These are phyloP conservation scores for Ciborinia camelliae DNA, from an alignment of 2,329 filamentous ascomycete genomes.

Conservation along the genomic window DNA sequence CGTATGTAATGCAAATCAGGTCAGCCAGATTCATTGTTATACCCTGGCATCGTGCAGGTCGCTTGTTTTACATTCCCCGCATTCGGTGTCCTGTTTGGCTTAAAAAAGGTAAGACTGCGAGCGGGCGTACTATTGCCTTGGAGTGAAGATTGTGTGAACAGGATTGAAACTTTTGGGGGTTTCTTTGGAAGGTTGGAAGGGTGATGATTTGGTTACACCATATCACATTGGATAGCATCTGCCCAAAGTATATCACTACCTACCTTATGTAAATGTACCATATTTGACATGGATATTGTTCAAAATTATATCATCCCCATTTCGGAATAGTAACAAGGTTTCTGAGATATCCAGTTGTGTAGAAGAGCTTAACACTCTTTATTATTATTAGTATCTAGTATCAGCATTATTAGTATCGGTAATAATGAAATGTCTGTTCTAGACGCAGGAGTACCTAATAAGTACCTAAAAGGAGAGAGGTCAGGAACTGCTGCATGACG, in stretches of 20 bases:
- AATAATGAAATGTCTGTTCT: slow-evolving; percentile 3
- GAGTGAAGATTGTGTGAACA: background rate
- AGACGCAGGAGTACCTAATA: background rate
- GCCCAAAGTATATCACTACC: no score
- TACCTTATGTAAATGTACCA: background rate
- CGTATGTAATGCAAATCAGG: slow-evolving; percentile 25
- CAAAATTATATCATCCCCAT: background rate
- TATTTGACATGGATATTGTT: background rate
- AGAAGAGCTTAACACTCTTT: background rate
- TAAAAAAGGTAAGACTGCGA: background rate
- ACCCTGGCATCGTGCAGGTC: slow-evolving; percentile 11
- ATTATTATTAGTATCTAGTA: background rate
- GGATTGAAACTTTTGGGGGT: background rate
- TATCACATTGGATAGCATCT: no score
- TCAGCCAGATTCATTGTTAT: slow-evolving; percentile 11
- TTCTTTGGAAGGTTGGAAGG: background rate
- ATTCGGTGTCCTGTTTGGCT: background rate
- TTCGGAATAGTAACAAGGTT: no score
- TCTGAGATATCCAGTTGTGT: background rate
- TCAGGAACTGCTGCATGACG: slow-evolving; percentile 10
- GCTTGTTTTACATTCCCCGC: slow-evolving; percentile 11
- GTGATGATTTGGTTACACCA: background rate
- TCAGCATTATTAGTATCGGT: background rate
- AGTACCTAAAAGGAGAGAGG: background rate
- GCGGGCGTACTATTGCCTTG: background rate